Evolutionary conservation across 768 basidiomycete species (phyloP).

Genomic region (Lyophyllum atratum): DNA sequence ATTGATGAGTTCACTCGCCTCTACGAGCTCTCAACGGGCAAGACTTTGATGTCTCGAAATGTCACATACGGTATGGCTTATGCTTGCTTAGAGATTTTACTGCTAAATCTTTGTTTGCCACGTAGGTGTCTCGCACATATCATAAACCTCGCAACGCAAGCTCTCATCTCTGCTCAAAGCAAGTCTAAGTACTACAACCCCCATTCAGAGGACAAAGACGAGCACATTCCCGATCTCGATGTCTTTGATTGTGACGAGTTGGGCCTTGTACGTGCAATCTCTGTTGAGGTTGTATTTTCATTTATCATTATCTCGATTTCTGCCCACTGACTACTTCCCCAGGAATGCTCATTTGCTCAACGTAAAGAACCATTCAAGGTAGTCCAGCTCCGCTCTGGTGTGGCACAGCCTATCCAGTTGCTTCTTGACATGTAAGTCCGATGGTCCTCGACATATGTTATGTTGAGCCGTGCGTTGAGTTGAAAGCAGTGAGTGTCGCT

Average conservation of each 20-base stretch:
- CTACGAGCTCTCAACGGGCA: no score
- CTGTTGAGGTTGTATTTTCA: background rate
- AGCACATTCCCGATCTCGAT: background rate
- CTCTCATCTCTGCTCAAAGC: constrained; percentile 14
- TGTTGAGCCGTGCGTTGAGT: background rate
- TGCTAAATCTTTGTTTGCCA: no score
- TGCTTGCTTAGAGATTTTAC: no score
- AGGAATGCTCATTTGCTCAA: background rate
- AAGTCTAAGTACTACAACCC: background rate
- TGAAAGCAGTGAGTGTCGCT: no score
- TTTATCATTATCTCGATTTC: no score
- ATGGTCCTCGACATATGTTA: background rate
- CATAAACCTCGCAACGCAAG: constrained; percentile 33
- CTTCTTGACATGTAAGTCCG: background rate
- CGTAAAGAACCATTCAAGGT: background rate
- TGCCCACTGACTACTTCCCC: no score
- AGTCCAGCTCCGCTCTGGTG: background rate
- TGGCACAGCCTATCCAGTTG: background rate
- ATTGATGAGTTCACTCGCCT: background rate
- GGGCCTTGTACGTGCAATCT: background rate
- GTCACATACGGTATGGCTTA: no score
- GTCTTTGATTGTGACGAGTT: background rate
- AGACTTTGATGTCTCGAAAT: no score
- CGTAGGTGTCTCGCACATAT: constrained; percentile 30
- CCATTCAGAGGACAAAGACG: background rate